Evolutionary conservation across 495 filamentous ascomycete species (phyloP).

Genomic region (Xylaria castorea): DNA sequence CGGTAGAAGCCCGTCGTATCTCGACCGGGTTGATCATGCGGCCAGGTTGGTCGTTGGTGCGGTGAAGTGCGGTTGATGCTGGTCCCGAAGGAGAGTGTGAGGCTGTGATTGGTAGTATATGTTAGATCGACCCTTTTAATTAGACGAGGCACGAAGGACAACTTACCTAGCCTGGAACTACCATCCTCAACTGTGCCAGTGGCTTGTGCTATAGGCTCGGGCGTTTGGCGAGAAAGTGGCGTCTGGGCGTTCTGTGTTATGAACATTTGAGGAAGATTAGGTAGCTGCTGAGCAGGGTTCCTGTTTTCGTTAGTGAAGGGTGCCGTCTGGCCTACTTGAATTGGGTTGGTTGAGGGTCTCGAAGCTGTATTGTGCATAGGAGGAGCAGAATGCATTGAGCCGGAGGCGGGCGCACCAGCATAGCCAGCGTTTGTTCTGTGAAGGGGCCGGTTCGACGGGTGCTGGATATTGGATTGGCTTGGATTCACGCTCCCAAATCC

Average conservation of each 20-base stretch:
- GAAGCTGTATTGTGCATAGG: neutral
- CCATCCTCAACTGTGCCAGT: neutral
- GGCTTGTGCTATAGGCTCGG: neutral
- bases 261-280: constrained; percentile 20
- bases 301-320: constrained; percentile 21
- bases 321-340: constrained; percentile 14
- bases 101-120: neutral
- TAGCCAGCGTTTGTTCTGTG: constrained; percentile 14
- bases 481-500: constrained; percentile 12
- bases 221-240: constrained; percentile 11
- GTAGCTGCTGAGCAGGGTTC: constrained; percentile 12
- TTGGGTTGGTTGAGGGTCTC: neutral
- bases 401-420: neutral
- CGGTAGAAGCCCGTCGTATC: constrained; percentile 21
- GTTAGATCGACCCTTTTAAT: constrained; percentile 11
- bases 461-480: constrained; percentile 3
- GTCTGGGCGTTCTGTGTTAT: neutral
- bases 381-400: constrained; percentile 7
- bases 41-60: constrained; percentile 9
- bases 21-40: constrained; percentile 22
- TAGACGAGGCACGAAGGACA: neutral
- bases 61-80: constrained; percentile 12
- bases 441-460: neutral
- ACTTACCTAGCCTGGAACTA: constrained; percentile 12
- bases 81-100: constrained; percentile 5